These are phyloP conservation scores for Cytospora paraplurivora DNA, from an alignment of 2,329 filamentous ascomycete genomes.

Conservation along the genomic window DNA sequence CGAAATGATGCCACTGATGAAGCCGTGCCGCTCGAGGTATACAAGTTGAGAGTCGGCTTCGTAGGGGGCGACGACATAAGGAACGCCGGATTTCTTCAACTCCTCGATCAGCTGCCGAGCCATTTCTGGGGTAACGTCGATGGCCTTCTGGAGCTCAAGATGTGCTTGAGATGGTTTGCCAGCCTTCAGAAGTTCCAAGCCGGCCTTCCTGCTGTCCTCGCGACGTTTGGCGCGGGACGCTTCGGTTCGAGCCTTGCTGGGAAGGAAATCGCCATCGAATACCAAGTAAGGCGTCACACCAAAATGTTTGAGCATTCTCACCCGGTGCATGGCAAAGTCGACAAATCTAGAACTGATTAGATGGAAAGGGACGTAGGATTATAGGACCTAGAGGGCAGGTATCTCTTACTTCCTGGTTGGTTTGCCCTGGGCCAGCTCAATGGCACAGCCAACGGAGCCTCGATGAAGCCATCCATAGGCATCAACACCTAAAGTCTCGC, in stretches of 20 bases:
- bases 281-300: constrained; percentile 93
- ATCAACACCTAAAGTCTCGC: constrained; percentile 90
- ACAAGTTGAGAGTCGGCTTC: constrained; percentile 97
- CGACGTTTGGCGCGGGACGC: constrained; percentile 72
- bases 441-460: constrained; percentile 84
- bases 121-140: constrained; percentile 97
- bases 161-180: constrained; percentile 81
- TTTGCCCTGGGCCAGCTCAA: constrained; percentile 85
- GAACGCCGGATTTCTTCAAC: constrained; percentile 75
- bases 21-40: constrained; percentile 84
- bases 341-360: constrained; percentile 66
- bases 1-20: constrained; percentile 85
- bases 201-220: constrained; percentile 73
- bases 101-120: constrained; percentile 88
- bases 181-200: constrained; percentile 77
- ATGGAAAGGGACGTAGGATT: neutral
- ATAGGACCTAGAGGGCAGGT: neutral
- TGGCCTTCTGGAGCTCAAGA: constrained; percentile 87
- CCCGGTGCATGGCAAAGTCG: constrained; percentile 85
- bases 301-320: constrained; percentile 92
- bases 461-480: constrained; percentile 98
- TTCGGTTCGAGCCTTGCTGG: constrained; percentile 90
- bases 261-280: constrained; percentile 93
- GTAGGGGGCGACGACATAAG: constrained; percentile 93
- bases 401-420: constrained; percentile 76